Conservation (phyloP, 2,329 filamentous ascomycete species). For the Corynespora cassiicola region DNA sequence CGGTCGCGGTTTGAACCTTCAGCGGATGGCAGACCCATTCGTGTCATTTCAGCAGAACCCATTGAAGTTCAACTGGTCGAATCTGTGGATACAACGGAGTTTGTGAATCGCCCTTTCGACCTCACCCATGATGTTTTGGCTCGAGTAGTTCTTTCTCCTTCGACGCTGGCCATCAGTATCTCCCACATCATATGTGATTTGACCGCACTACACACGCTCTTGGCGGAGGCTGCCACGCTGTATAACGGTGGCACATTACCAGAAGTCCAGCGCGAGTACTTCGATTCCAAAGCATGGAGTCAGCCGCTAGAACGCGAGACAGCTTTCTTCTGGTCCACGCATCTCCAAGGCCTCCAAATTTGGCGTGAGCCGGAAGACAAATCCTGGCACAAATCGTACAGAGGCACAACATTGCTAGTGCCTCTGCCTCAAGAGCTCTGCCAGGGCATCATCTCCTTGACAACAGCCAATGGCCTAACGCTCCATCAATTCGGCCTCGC, state of each 20-base stretch:
- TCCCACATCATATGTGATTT: slow-evolving; percentile 45
- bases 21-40: slow-evolving; percentile 1
- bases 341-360: no score
- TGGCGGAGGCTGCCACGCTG: slow-evolving; percentile 26
- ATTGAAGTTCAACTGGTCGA: slow-evolving; percentile 2
- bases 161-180: slow-evolving; percentile 25
- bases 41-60: no score
- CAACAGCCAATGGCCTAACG: slow-evolving; percentile 7
- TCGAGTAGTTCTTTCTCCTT: slow-evolving; percentile 29
- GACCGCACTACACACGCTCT: slow-evolving; percentile 33
- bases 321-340: no score
- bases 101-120: slow-evolving; percentile 24
- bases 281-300: no score
- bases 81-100: slow-evolving; percentile 1
- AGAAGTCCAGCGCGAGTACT: slow-evolving; percentile 6
- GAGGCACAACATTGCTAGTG: slow-evolving; percentile 7
- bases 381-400: no score
- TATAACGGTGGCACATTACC: slow-evolving; percentile 18
- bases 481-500: slow-evolving; percentile 30
- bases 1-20: slow-evolving; percentile 6
- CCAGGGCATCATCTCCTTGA: not conserved
- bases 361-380: no score
- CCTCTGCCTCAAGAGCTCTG: slow-evolving; percentile 1
- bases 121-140: slow-evolving; percentile 25
- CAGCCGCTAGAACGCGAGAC: no score